These are phyloP conservation scores for Beauveria rudraprayagi DNA, from an alignment of 2,329 filamentous ascomycete genomes.

Conservation along the genomic window DNA sequence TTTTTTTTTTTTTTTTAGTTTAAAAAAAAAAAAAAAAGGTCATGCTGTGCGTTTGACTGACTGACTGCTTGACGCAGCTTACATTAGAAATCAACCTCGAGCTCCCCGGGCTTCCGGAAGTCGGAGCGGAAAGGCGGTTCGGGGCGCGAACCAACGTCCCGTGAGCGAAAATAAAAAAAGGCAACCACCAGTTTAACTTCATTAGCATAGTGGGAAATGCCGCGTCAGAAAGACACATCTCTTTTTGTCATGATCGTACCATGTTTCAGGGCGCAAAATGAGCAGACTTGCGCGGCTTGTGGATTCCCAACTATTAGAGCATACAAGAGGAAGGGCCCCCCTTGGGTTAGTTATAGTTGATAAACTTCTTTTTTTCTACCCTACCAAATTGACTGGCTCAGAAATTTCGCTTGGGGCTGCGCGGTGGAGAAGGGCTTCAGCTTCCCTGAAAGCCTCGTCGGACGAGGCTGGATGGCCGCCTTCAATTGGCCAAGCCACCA, in stretches of 20 bases:
- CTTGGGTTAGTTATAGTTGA: not conserved
- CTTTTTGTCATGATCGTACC: not conserved
- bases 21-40: too few relatives aligned
- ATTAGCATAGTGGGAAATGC: not conserved
- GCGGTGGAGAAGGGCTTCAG: not conserved
- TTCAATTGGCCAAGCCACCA: constrained; percentile 3
- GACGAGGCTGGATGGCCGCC: constrained; percentile 2
- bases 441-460: constrained; percentile 8
- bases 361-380: too few relatives aligned
- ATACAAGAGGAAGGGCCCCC: not conserved
- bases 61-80: too few relatives aligned
- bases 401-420: not conserved
- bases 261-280: not conserved
- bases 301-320: not conserved
- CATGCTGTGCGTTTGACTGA: too few relatives aligned
- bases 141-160: not conserved
- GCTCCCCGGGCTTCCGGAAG: too few relatives aligned
- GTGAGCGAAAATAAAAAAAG: not conserved
- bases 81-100: too few relatives aligned
- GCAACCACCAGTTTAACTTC: not conserved
- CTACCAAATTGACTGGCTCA: not conserved
- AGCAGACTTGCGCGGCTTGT: not conserved
- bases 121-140: too few relatives aligned
- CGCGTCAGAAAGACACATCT: not conserved
- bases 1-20: too few relatives aligned